A percentile compares a stretch with the other conserved stretches of the same genome.
Evolutionary conservation across 257 asterid species (phyloP).

Genomic region (Gentiana macrophylla): DNA sequence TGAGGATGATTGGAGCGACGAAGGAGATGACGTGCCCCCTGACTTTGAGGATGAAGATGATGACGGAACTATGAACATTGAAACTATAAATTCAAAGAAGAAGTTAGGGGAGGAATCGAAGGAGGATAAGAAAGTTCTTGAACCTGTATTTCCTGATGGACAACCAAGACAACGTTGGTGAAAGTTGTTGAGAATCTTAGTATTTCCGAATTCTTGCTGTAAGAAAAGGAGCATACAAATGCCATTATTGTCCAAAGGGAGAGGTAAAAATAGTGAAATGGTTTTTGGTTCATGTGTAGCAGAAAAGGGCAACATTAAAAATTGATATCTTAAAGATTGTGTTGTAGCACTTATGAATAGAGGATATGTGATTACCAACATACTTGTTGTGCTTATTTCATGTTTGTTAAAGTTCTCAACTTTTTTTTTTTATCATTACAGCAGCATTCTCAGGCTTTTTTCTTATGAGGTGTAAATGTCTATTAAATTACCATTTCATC

Average conservation of each 20-base stretch:
- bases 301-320: too few species aligned
- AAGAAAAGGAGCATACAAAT: not conserved
- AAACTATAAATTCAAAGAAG: slow-evolving; percentile 22
- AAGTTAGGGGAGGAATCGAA: slow-evolving; percentile 30
- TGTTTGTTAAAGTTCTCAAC: slow-evolving; percentile 6
- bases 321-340: too few species aligned
- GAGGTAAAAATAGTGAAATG: not conserved
- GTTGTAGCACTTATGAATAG: too few species aligned
- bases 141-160: slow-evolving; percentile 80
- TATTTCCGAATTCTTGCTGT: not conserved
- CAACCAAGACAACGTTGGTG: slow-evolving; percentile 91
- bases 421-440: slow-evolving; percentile 4
- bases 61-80: slow-evolving; percentile 29
- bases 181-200: slow-evolving; percentile 1
- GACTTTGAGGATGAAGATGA: slow-evolving; percentile 48
- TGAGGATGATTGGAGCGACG: slow-evolving; percentile 18
- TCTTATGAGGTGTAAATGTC: too few species aligned
- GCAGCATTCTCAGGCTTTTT: slow-evolving; percentile 12
- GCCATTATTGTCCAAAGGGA: not conserved
- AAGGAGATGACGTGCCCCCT: slow-evolving; percentile 64
- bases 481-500: too few species aligned
- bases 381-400: slow-evolving; percentile 7
- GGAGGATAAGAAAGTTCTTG: slow-evolving; percentile 35
- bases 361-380: too few species aligned
- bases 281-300: not conserved